phyloP scores from a whole-genome alignment of 176 grass and related monocot genomes.

The Carex parvula region DNA sequence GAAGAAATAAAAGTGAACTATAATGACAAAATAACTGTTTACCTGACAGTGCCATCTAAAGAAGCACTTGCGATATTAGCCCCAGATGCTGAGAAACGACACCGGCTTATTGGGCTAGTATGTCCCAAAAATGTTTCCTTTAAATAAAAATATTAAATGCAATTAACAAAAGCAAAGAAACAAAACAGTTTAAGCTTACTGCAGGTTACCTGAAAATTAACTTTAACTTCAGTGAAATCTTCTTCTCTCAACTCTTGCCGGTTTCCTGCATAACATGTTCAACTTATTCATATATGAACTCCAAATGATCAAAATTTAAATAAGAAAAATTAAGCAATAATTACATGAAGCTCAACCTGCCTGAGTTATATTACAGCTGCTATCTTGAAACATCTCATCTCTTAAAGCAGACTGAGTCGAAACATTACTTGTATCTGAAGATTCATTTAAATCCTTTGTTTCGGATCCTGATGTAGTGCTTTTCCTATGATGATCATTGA shows the following conservation, averaged over 20 bases:
- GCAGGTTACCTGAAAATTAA: constrained; percentile 75
- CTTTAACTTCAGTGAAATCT: constrained; percentile 89
- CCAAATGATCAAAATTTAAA: background rate
- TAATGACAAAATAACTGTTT: constrained; percentile 27
- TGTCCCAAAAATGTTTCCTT: constrained; percentile 99
- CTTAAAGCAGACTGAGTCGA: constrained; percentile 41
- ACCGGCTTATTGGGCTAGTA: constrained; percentile 82
- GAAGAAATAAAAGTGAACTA: constrained; percentile 16
- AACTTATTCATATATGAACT: constrained; percentile 14
- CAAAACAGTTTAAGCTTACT: constrained; percentile 4
- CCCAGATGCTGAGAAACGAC: constrained; percentile 93
- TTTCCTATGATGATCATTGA: constrained; percentile 38
- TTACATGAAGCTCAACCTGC: constrained; percentile 38
- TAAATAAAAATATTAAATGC: constrained; percentile 40
- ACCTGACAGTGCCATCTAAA: constrained; percentile 93
- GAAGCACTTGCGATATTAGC: constrained; percentile 94
- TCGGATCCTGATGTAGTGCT: constrained; percentile 23
- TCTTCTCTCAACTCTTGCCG: constrained; percentile 53
- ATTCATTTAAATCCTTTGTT: constrained; percentile 46
- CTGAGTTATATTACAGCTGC: constrained; percentile 35
- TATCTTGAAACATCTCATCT: constrained; percentile 30
- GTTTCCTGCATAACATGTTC: constrained; percentile 38
- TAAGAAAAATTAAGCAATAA: constrained; percentile 5
- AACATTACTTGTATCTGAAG: constrained; percentile 40
- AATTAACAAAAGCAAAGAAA: constrained; percentile 25